A percentile compares a stretch with the other conserved stretches of the same genome.
Conservation (phyloP, 352 stramenopile genomes). For the Blastocystis sp. region DNA sequence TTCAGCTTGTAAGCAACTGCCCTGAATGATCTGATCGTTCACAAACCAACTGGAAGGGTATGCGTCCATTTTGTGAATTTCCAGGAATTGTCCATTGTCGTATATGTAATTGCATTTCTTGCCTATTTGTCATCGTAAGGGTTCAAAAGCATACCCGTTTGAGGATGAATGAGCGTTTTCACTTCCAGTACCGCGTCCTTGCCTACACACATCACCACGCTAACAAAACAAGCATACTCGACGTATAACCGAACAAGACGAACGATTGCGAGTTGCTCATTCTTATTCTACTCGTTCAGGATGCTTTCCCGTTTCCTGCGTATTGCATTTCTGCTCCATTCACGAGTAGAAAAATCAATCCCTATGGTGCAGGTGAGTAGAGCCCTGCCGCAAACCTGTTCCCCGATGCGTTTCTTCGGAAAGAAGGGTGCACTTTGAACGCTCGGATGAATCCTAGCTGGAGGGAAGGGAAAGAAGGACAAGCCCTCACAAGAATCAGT, state of each 20-base stretch:
- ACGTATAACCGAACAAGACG: not conserved
- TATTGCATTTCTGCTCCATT: not conserved
- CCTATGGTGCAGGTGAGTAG: not conserved
- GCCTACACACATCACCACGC: not conserved
- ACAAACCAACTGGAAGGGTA: slow-evolving; percentile 64
- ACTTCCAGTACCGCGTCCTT: not conserved
- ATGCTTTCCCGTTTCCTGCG: not conserved
- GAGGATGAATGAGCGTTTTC: slow-evolving; percentile 34
- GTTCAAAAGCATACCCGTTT: not conserved
- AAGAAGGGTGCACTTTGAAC: slow-evolving; percentile 35
- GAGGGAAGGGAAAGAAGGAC: slow-evolving; percentile 32
- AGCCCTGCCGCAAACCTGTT: not conserved
- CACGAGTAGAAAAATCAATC: not conserved
- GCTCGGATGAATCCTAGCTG: not conserved
- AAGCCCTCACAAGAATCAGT: not conserved
- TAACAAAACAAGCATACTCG: not conserved
- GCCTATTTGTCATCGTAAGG: not conserved
- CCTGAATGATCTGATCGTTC: slow-evolving; percentile 61
- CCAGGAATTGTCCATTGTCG: not conserved
- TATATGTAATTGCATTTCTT: slow-evolving; percentile 11
- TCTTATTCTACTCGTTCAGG: not conserved
- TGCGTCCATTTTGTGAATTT: not conserved
- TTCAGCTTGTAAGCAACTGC: not conserved
- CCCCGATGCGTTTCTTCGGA: slow-evolving; percentile 26
- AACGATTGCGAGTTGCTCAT: not conserved